These are phyloP conservation scores for Beta vulgaris DNA, from an alignment of 148 eudicot species.

Conservation along the genomic window DNA sequence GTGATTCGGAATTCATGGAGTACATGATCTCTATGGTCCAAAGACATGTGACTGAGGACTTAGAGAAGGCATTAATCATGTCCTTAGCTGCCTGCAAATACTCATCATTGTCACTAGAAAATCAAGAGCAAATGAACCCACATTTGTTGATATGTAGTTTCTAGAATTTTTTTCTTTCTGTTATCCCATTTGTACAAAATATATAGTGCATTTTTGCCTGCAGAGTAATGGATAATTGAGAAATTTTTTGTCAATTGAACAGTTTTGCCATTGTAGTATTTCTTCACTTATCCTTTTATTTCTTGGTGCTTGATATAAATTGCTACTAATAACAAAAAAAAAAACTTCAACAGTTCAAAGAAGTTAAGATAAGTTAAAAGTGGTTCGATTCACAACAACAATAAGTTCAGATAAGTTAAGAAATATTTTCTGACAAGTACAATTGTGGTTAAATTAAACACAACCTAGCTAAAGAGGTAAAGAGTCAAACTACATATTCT, in stretches of 20 bases:
- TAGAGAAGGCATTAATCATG: constrained; percentile 22
- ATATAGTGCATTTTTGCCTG: not conserved
- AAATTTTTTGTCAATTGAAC: not conserved
- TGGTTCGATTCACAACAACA: too few species aligned
- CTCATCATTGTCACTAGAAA: constrained; percentile 1
- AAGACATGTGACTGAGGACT: constrained; percentile 7
- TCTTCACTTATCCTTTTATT: not conserved
- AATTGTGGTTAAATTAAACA: too few species aligned
- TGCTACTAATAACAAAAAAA: too few species aligned
- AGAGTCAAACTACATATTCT: not conserved
- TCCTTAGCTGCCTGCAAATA: constrained; percentile 13
- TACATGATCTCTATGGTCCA: constrained; percentile 17
- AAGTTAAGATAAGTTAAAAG: too few species aligned
- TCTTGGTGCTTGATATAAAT: not conserved
- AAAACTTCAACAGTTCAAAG: too few species aligned
- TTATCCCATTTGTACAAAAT: not conserved
- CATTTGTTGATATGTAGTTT: constrained; percentile 10
- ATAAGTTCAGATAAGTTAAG: too few species aligned
- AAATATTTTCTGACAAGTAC: too few species aligned
- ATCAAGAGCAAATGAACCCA: constrained; percentile 6
- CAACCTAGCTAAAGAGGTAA: too few species aligned
- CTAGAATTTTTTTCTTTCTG: not conserved
- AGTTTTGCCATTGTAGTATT: too few species aligned
- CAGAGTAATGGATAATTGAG: not conserved
- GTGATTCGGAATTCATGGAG: constrained; percentile 17